Base-by-base conservation (phyloP, 2,329 filamentous ascomycete species). In the Cercospora zeae-maydis region DNA sequence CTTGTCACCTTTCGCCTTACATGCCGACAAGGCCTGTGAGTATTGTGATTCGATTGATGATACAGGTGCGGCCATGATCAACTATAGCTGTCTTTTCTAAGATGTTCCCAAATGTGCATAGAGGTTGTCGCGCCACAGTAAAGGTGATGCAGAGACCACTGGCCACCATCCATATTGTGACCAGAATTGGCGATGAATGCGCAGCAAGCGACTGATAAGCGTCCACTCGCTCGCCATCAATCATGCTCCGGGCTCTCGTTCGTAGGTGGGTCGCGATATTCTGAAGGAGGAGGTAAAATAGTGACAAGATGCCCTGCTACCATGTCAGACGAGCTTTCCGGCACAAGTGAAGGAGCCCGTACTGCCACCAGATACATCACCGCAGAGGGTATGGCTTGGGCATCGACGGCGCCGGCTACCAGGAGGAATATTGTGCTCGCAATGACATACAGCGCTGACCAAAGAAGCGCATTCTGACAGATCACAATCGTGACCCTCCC, bases 391-490 rank as follows among this genome's bases (percentile, higher is more conserved):
- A 71, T 66, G 24, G 66, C 66, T 30, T 66, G 67, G 13, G 58
- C 61, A 10, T 62, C 36, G 4, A 67, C 59, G 16, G 59, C 63
- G 4, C 56, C 63, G 3, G 64, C 27, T n/a, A 60, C 61, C 16
- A 73, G 47, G 6, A 70, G 59, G 34, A 71, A 73, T 1, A 67
- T 58, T 49, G 67, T 65, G 37, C 71, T 71, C 10, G 69, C 66
- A 11, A 68, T 37, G 13, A 73, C 67, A 47, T 72, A 72, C 8
- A 66, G 14, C 10, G 71, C 67, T 31, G 53, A 66, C 66, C 65
- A 73, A 1, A 71, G 58, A 30, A 73, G 58, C 2, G 69, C 10
- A 39, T 73, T 71, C 36, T 73, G 70, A 31, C 60, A 63, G 14
- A 62, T 24, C 1, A 73, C 65, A 45, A 72, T 67, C 9, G 58